These are phyloP conservation scores for Gyrodon lividus DNA, from an alignment of 768 basidiomycete species.

Conservation along the genomic window DNA sequence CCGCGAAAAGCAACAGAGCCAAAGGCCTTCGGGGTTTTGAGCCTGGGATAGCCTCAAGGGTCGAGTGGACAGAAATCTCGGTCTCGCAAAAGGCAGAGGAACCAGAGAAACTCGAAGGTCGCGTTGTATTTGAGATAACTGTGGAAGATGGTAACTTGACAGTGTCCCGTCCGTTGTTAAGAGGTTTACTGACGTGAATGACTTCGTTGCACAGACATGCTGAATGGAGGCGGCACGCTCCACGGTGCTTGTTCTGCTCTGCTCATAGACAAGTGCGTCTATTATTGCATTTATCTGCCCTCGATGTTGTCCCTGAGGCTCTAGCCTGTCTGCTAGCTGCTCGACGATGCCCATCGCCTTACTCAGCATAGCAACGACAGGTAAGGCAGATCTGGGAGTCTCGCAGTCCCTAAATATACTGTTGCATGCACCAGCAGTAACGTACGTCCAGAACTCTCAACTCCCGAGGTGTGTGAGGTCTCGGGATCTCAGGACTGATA, in stretches of 20 bases:
- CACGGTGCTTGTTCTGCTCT: constrained; percentile 59
- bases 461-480: neutral
- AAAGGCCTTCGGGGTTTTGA: constrained; percentile 22
- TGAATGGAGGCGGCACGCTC: constrained; percentile 45
- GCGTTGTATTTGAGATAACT: constrained; percentile 43
- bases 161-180: neutral
- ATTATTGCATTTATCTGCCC: neutral
- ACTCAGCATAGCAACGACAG: constrained; percentile 25
- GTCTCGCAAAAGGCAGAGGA: constrained; percentile 45
- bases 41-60: constrained; percentile 18
- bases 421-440: constrained; percentile 54
- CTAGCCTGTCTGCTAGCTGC: constrained; percentile 36
- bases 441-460: constrained; percentile 28
- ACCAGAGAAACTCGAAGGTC: constrained; percentile 41
- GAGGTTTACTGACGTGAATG: neutral
- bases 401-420: constrained; percentile 53
- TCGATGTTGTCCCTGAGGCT: neutral
- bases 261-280: constrained; percentile 50
- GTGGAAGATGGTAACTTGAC: constrained; percentile 41
- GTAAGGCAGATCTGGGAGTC: constrained; percentile 35
- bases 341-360: constrained; percentile 48
- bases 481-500: neutral
- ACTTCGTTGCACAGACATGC: constrained; percentile 44
- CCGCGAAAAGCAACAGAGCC: constrained; percentile 6
- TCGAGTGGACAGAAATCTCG: constrained; percentile 42